Conservation (phyloP, 176 grass and related monocot species). For the Eleusine indica region DNA sequence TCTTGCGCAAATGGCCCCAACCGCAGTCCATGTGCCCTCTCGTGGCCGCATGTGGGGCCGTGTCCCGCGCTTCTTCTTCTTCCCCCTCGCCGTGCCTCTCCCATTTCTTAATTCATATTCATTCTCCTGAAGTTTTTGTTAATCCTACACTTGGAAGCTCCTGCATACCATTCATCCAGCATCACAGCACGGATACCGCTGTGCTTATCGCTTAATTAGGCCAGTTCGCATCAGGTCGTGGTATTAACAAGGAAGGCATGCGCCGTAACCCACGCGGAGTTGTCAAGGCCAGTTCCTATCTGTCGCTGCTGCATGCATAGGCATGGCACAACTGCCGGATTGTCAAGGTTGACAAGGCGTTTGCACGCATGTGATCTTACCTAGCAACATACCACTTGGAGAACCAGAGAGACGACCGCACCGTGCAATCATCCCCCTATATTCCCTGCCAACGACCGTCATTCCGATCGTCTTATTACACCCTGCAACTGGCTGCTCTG, state of each 20-base stretch:
- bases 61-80: slow-evolving; percentile 13
- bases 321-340: neutral
- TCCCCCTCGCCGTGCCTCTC: neutral
- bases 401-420: neutral
- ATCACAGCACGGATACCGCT: neutral
- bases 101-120: neutral
- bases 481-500: neutral
- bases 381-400: neutral
- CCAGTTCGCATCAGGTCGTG: neutral
- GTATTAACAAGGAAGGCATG: neutral
- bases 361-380: neutral
- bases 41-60: slow-evolving; percentile 38
- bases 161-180: neutral
- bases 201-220: neutral
- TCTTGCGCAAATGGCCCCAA: neutral
- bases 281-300: neutral
- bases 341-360: neutral
- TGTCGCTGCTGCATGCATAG: neutral
- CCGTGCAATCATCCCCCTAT: slow-evolving; percentile 1
- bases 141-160: neutral
- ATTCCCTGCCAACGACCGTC: slow-evolving; percentile 5
- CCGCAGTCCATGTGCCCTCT: slow-evolving; percentile 45
- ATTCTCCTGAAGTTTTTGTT: neutral
- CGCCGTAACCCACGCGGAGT: neutral
- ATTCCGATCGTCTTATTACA: neutral